These are phyloP conservation scores for Mycena floridula DNA, from an alignment of 768 basidiomycete species.

Conservation along the genomic window DNA sequence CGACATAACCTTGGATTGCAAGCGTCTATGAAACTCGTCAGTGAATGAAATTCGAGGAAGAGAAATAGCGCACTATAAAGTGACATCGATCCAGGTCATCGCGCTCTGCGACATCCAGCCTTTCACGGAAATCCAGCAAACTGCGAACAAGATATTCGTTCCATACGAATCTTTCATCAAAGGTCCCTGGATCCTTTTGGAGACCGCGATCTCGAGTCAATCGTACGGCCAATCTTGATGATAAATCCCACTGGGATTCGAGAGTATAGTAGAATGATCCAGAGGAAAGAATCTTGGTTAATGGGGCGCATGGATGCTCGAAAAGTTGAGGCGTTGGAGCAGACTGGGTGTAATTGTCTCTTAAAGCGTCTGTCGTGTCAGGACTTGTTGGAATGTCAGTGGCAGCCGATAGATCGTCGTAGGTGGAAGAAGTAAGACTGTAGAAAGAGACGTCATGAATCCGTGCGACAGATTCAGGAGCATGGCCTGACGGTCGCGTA, in stretches of 20 bases:
- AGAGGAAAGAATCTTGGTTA: slow-evolving; percentile 86
- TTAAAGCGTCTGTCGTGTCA: slow-evolving; percentile 46
- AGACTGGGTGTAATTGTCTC: slow-evolving; percentile 42
- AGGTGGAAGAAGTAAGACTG: slow-evolving; percentile 75
- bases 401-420: slow-evolving; percentile 66
- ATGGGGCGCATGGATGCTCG: slow-evolving; percentile 86
- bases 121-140: slow-evolving; percentile 81
- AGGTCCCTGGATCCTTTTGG: slow-evolving; percentile 47
- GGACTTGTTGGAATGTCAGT: slow-evolving; percentile 50
- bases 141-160: slow-evolving; percentile 88
- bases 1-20: slow-evolving; percentile 92
- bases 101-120: slow-evolving; percentile 63
- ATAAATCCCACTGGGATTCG: slow-evolving; percentile 83
- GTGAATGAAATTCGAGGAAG: slow-evolving; percentile 5
- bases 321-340: slow-evolving; percentile 45
- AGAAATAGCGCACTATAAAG: slow-evolving; percentile 59
- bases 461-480: slow-evolving; percentile 66
- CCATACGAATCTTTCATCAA: slow-evolving; percentile 90
- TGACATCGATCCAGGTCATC: slow-evolving; percentile 76
- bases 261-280: slow-evolving; percentile 92
- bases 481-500: slow-evolving; percentile 50
- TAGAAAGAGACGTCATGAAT: slow-evolving; percentile 90
- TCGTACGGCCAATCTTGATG: slow-evolving; percentile 71
- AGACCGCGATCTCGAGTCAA: slow-evolving; percentile 43
- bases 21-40: slow-evolving; percentile 48